A percentile compares a stretch with the other conserved stretches of the same genome.
phyloP scores from a whole-genome alignment of 169 alveolate genomes.

The Theileria equi region DNA sequence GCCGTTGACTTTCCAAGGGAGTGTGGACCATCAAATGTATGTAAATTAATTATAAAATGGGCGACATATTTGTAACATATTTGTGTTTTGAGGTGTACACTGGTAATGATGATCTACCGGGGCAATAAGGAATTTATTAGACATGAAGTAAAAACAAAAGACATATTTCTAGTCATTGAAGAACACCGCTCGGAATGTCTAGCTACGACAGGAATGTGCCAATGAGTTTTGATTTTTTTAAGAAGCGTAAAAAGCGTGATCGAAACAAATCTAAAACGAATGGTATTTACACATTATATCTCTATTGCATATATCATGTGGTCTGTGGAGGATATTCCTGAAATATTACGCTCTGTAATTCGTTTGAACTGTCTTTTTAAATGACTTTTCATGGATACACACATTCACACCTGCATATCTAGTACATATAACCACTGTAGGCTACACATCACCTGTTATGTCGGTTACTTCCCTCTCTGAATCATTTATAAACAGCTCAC shows the following conservation, averaged over 20 bases:
- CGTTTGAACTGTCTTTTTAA: no score
- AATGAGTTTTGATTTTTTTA: constrained; percentile 49
- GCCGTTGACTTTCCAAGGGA: no score
- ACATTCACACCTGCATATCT: background rate
- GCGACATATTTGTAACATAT: no score
- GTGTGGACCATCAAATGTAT: no score
- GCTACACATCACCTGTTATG: background rate
- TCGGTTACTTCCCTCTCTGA: constrained; percentile 8
- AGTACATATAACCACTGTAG: background rate
- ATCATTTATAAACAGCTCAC: constrained; percentile 1
- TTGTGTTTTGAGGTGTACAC: no score
- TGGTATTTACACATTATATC: background rate
- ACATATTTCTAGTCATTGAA: no score
- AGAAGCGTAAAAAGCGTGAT: constrained; percentile 24
- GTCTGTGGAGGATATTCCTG: no score
- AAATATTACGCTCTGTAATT: no score
- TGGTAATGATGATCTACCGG: no score
- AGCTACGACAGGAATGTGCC: constrained; percentile 30
- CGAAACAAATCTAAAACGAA: background rate
- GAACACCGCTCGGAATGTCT: constrained; percentile 38
- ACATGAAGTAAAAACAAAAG: no score
- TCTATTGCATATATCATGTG: background rate
- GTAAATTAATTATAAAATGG: no score
- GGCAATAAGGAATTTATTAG: no score
- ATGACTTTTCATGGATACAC: background rate